These are phyloP conservation scores for Naganishia onofrii DNA, from an alignment of 768 basidiomycete species.

Conservation along the genomic window DNA sequence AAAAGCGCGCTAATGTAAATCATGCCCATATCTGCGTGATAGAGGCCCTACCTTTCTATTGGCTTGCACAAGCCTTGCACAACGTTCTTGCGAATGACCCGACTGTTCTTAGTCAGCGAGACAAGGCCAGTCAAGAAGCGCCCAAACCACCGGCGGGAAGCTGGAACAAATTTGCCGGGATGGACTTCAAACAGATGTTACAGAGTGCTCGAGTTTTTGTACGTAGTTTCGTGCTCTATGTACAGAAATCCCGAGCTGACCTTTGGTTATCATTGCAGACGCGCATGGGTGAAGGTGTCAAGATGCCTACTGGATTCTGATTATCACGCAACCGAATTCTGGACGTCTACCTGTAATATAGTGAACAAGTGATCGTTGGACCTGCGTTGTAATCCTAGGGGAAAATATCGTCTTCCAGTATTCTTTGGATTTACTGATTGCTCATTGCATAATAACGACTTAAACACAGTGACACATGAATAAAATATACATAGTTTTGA, in stretches of 20 bases:
- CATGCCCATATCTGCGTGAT: background rate
- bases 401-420: background rate
- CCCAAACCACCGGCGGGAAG: background rate
- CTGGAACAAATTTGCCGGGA: constrained; percentile 32
- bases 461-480: background rate
- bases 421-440: background rate
- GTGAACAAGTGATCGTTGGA: background rate
- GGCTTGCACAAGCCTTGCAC: constrained; percentile 52
- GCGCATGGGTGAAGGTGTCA: constrained; percentile 46
- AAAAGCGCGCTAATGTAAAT: background rate
- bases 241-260: background rate
- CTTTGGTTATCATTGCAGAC: constrained; percentile 32
- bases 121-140: background rate
- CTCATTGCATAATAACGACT: background rate
- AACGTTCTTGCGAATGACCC: constrained; percentile 44
- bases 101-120: background rate
- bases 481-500: background rate
- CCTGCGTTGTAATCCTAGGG: background rate
- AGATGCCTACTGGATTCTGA: background rate
- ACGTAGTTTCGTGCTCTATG: background rate
- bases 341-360: background rate
- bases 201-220: constrained; percentile 47
- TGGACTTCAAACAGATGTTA: constrained; percentile 48
- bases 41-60: constrained; percentile 54
- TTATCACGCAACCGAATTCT: background rate